Evolutionary conservation across 1,284 basidiomycete genomes (phyloP), one percentile per base, ranked within the genome.

Genomic region (Inonotus hispidus): DNA sequence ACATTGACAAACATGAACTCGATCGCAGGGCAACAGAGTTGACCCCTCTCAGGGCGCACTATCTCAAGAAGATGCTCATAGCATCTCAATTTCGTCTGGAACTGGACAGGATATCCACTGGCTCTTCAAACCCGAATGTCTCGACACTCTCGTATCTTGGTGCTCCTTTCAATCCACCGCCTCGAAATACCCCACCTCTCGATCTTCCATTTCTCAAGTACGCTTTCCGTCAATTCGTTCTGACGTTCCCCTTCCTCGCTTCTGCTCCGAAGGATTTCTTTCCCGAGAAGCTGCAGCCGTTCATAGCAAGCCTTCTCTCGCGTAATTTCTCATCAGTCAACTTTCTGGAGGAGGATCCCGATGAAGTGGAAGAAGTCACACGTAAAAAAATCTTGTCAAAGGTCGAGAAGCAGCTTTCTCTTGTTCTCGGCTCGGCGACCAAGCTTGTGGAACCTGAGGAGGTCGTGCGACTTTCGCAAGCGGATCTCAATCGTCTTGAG

Each of bases 21-120:
- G 45, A 61, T 29, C 38, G 37, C 14, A 50, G 49, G 49, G 55
- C 43, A 13, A 39, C 45, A 32, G 38, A 16, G n/a, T 79, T 96
- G 53, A 92, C 92, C 0, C 91, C 95, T 3, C 75, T 95, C 32
- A 86, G 93, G 43, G 93, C 93, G 1, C 95, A 98, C 71, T 98
- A 98, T 73, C 88, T 98, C 71, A 98, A 97, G 77, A 95, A 96
- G 74, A 82, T 90, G n/a, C 85, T 98, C 58, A 83, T 98, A 50
- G 85, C 90, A 66, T 84, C 97, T 47, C 88, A 98, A 72, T 87
- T 96, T 65, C 75, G 79, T 65, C 77, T 78, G 39, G 95, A 98
- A 73, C 80, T 97, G 59, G 79, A 84, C 63, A 77, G 80, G 45
- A 81, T 95, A 66, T 84, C 85, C 3, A 82, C 78, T 63, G 58